Evolutionary conservation across 2,329 filamentous ascomycete species (phyloP).

Genomic region (Lachnellula willkommii): DNA sequence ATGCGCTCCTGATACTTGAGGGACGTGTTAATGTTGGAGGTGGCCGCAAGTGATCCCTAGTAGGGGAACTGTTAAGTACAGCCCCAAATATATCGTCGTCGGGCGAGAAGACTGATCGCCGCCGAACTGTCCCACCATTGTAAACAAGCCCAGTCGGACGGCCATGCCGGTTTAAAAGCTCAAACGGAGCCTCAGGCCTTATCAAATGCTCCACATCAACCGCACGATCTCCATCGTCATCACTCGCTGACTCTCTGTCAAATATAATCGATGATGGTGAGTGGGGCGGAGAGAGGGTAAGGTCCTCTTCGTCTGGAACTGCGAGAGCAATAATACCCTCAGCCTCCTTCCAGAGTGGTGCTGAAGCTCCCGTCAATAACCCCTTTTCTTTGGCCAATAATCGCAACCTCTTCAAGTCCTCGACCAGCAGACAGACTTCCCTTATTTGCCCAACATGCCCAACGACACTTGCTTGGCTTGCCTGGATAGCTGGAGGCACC

Average conservation of each 20-base stretch:
- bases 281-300: slow-evolving; percentile 24
- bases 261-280: slow-evolving; percentile 38
- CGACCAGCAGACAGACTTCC: slow-evolving; percentile 74
- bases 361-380: slow-evolving; percentile 55
- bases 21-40: slow-evolving; percentile 21
- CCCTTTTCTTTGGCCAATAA: slow-evolving; percentile 63
- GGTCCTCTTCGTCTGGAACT: slow-evolving; percentile 58
- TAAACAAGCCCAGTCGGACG: slow-evolving; percentile 35
- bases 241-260: slow-evolving; percentile 39
- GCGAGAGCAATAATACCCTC: slow-evolving; percentile 85
- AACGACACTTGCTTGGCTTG: slow-evolving; percentile 74
- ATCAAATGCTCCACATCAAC: slow-evolving; percentile 40
- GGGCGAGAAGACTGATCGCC: slow-evolving; percentile 58
- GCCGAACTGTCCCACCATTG: slow-evolving; percentile 47
- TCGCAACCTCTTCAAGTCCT: slow-evolving; percentile 74
- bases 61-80: slow-evolving; percentile 19
- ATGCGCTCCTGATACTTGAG: slow-evolving; percentile 32
- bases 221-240: slow-evolving; percentile 35
- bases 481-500: slow-evolving; percentile 75
- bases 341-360: slow-evolving; percentile 69
- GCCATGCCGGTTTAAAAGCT: slow-evolving; percentile 21
- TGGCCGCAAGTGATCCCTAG: slow-evolving; percentile 34
- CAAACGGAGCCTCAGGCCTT: slow-evolving; percentile 47
- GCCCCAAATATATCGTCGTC: slow-evolving; percentile 61
- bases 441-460: slow-evolving; percentile 79